Base-by-base conservation (phyloP, 2,329 filamentous ascomycete genomes). In the Diaporthe aspalathi region DNA sequence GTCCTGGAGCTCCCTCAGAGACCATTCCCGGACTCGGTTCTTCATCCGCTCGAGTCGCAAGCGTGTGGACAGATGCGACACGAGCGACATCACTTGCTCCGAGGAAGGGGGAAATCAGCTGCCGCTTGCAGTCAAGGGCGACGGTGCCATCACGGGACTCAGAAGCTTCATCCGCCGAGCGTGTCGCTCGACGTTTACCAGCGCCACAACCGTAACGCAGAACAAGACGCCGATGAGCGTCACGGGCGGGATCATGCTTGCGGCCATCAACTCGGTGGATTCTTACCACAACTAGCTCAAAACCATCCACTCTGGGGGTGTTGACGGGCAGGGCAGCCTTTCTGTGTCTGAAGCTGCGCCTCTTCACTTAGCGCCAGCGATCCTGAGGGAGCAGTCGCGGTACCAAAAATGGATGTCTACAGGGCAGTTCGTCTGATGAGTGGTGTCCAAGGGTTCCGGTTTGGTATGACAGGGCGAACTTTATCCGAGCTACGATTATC, bases 101-200 rank as follows among this genome's bases (percentile, higher is more conserved):
- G n/a, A 40, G 11, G 35, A 27, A 9, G 3, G 12, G n/a, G 16
- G 27, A 22, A n/a, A 57, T 11, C 52, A 60, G 32, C 32, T 68
- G 9, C 32, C 32, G 32, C 32, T 5, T 5, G 9, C 9, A 9
- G 32, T 35, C 32, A 9, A 5, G 20, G 24, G 52, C 20, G 35
- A 60, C 20, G 66, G 53, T 27, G 45, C 38, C 20, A 68, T 57
- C 14, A 47, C 53, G 11, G 66, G 52, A n/a, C 66, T 68, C 16
- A 29, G 43, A 24, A 68, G 11, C 22, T 68, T 68, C 40, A 68
- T 68, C n/a, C 52, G 52, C 43, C 52, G 43, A 6, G 66, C 66
- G 12, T 68, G 60, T 17, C 53, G 45, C 43, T 68, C 32, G 24
- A 56, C 32, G 9, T 5, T 35, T 5, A 35, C 66, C n/a, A 16